These are phyloP conservation scores for Calonectria hawksworthii DNA, from an alignment of 2,329 filamentous ascomycete genomes.

Conservation along the genomic window DNA sequence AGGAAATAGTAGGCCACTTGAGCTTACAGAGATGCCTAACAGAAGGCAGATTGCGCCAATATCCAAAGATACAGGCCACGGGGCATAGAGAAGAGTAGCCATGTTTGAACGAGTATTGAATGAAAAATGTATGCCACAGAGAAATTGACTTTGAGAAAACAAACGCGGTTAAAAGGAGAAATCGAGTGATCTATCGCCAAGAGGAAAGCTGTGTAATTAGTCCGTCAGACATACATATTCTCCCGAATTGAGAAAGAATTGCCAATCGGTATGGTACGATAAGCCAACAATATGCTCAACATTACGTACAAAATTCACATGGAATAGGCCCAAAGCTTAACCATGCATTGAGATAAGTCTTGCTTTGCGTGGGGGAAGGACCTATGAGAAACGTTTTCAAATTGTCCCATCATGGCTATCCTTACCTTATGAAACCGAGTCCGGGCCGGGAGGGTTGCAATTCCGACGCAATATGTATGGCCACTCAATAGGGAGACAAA, in stretches of 20 bases:
- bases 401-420: not conserved
- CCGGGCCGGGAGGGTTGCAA: not conserved
- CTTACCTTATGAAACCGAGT: not conserved
- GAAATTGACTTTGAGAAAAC: not conserved
- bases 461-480: not conserved
- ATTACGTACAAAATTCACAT: constrained; percentile 2
- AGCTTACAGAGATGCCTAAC: not conserved
- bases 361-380: not conserved
- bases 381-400: too few relatives aligned
- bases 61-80: not conserved
- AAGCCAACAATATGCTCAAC: not conserved
- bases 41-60: not conserved
- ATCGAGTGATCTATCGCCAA: not conserved
- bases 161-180: not conserved
- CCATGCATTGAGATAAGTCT: not conserved
- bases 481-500: not conserved
- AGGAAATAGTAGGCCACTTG: not conserved
- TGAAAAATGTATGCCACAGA: not conserved
- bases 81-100: not conserved
- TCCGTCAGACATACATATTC: not conserved
- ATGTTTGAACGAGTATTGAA: not conserved
- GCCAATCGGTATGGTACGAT: not conserved
- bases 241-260: not conserved
- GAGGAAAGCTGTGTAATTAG: too few relatives aligned
- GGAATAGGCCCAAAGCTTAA: not conserved